Evolutionary conservation across 495 filamentous ascomycete species (phyloP).

Genomic region (Tricharina praecox): DNA sequence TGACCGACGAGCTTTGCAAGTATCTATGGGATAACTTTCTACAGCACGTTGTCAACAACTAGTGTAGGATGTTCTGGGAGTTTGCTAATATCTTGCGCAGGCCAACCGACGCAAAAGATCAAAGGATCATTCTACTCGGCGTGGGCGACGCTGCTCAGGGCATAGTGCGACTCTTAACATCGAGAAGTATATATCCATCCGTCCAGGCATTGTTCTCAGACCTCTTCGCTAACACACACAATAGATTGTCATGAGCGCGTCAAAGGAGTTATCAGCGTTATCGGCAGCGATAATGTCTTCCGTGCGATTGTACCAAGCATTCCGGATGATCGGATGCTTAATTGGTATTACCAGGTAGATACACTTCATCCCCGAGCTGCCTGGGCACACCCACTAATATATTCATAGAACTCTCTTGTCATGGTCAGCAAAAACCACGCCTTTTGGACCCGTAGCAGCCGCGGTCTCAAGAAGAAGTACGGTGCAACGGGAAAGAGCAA

Average conservation of each 20-base stretch:
- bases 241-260: slow-evolving; percentile 23
- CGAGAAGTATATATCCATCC: no score
- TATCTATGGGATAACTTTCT: slow-evolving; percentile 98
- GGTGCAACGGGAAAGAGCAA: slow-evolving; percentile 6
- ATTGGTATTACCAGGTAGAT: slow-evolving; percentile 29
- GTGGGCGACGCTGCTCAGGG: slow-evolving; percentile 42
- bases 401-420: slow-evolving; percentile 27
- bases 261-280: slow-evolving; percentile 12
- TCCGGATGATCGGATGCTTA: slow-evolving; percentile 28
- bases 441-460: slow-evolving; percentile 16
- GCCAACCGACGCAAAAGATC: slow-evolving; percentile 41
- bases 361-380: background rate
- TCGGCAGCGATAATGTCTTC: slow-evolving; percentile 25
- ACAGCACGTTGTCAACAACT: slow-evolving; percentile 35
- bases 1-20: slow-evolving; percentile 56
- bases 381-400: background rate
- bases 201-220: no score
- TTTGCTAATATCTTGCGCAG: background rate
- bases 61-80: background rate
- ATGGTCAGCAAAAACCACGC: slow-evolving; percentile 13
- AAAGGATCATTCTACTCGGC: slow-evolving; percentile 66
- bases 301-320: slow-evolving; percentile 23
- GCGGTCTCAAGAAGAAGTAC: slow-evolving; percentile 17
- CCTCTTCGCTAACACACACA: slow-evolving; percentile 31
- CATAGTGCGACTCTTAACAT: no score